A percentile compares a stretch with the other conserved stretches of the same genome.
Evolutionary conservation across 805 yeast genomes (phyloP).

Genomic region (Saccharomyces kudriavzevii): DNA sequence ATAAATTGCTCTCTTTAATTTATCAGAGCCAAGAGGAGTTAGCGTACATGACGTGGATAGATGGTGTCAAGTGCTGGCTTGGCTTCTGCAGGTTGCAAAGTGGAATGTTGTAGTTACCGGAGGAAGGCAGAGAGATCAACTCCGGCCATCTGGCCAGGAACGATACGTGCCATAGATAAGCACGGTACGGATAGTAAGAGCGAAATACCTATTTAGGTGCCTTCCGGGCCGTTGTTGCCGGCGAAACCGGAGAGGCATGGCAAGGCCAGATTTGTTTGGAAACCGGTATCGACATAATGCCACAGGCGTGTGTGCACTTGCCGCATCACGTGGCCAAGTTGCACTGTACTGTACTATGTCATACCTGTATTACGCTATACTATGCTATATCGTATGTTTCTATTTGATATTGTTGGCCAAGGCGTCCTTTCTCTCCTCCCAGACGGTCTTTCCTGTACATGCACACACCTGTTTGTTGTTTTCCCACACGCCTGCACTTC

Average conservation of each 20-base stretch:
- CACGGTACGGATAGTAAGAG: slow-evolving; percentile 2
- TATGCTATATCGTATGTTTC: not conserved
- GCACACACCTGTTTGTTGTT: slow-evolving; percentile 88
- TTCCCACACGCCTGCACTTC: slow-evolving; percentile 97
- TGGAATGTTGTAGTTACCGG: not conserved
- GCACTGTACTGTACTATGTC: slow-evolving; percentile 40
- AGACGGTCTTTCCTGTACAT: slow-evolving; percentile 89
- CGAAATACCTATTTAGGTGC: not conserved
- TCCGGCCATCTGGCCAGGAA: not conserved
- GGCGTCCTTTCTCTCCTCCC: slow-evolving; percentile 90
- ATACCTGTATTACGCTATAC: slow-evolving; percentile 3
- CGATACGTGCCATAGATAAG: not conserved
- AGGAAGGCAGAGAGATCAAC: not conserved
- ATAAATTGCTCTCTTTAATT: not conserved
- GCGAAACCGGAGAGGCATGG: not conserved
- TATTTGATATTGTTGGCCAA: slow-evolving; percentile 27
- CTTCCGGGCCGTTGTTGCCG: not conserved
- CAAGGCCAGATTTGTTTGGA: not conserved
- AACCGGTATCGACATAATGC: not conserved
- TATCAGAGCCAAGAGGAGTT: not conserved
- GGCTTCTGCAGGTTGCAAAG: not conserved
- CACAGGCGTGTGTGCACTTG: not conserved
- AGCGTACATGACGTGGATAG: not conserved
- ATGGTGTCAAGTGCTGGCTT: not conserved
- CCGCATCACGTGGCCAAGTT: not conserved